phyloP scores from a whole-genome alignment of 208 protist species.

The Leishmania tropica region DNA sequence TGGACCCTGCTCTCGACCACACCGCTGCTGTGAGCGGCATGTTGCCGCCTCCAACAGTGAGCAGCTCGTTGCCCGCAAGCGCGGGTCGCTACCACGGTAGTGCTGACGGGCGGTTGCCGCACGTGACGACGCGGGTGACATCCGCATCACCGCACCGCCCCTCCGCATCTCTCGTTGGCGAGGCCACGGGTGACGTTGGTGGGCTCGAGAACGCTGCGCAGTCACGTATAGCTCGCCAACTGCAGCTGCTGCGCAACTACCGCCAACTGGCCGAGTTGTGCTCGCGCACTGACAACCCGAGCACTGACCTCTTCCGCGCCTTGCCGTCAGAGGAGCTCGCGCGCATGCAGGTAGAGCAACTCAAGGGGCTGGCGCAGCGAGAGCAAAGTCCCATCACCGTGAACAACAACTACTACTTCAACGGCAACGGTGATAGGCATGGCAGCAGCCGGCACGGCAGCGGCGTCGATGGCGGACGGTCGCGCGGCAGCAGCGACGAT shows the following conservation, averaged over 20 bases:
- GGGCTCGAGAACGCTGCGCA: conserved; percentile 47
- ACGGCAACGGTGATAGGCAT: conserved; percentile 1
- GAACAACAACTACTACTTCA: conserved; percentile 67
- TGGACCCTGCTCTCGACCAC: conserved; percentile 1
- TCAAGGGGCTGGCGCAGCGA: conserved; percentile 24
- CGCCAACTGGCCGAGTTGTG: conserved; percentile 60
- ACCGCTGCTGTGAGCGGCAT: background rate
- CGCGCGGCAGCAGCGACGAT: conserved; percentile 15
- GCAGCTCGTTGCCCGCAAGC: conserved; percentile 16
- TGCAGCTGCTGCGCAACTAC: conserved; percentile 78
- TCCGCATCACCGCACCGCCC: conserved; percentile 9
- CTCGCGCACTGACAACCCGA: conserved; percentile 43
- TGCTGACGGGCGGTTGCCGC: conserved; percentile 1
- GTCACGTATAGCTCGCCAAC: conserved; percentile 57
- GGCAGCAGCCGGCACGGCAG: conserved; percentile 8
- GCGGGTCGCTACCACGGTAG: conserved; percentile 16
- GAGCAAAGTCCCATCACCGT: conserved; percentile 50
- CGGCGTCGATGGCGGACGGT: conserved; percentile 1
- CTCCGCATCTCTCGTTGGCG: conserved; percentile 6
- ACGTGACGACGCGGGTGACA: conserved; percentile 21
- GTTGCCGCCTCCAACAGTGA: conserved; percentile 10
- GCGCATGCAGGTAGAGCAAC: conserved; percentile 36
- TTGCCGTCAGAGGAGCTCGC: conserved; percentile 49
- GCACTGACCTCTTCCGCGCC: conserved; percentile 35
- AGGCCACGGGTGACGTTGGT: background rate